Evolutionary conservation across 257 asterid species (phyloP).

Genomic region (Orobanche coerulescens): DNA sequence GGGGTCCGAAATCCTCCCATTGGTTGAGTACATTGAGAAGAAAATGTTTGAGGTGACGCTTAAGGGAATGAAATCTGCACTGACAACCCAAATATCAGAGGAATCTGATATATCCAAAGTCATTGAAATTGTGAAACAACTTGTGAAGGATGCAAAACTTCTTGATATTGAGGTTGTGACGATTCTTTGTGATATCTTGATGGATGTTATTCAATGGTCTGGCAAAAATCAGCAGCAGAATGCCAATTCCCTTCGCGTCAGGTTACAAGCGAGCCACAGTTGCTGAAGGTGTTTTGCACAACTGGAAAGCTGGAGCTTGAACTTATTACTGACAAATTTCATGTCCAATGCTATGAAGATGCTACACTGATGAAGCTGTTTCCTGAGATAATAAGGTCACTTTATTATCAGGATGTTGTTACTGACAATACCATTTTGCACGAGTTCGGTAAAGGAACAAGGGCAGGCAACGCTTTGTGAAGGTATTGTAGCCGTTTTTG

Average conservation of each 20-base stretch:
- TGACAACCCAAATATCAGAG: conserved; percentile 72
- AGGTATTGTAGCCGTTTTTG: too few relatives aligned
- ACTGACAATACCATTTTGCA: conserved; percentile 94
- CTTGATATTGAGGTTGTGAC: conserved; percentile 87
- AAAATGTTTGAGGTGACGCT: conserved; percentile 73
- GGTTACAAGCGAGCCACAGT: conserved; percentile 89
- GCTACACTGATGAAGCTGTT: conserved; percentile 91
- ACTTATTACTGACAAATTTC: conserved; percentile 89
- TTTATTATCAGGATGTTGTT: conserved; percentile 88
- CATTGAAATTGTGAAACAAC: conserved; percentile 86
- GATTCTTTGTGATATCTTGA: conserved; percentile 85
- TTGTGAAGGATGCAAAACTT: conserved; percentile 79
- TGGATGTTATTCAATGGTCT: conserved; percentile 99
- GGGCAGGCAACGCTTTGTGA: too few relatives aligned
- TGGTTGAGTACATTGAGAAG: conserved; percentile 83
- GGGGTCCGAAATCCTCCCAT: conserved; percentile 55
- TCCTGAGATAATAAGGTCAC: conserved; percentile 89
- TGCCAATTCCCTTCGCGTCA: conserved; percentile 86
- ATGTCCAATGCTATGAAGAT: conserved; percentile 94
- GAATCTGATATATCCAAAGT: conserved; percentile 78
- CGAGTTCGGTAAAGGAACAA: conserved; percentile 92
- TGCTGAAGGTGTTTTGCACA: conserved; percentile 79
- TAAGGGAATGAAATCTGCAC: conserved; percentile 83
- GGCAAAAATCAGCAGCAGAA: conserved; percentile 96
- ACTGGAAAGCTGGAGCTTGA: conserved; percentile 85